phyloP scores from a whole-genome alignment of 2,329 filamentous ascomycete genomes.

The Talaromyces sp. region DNA sequence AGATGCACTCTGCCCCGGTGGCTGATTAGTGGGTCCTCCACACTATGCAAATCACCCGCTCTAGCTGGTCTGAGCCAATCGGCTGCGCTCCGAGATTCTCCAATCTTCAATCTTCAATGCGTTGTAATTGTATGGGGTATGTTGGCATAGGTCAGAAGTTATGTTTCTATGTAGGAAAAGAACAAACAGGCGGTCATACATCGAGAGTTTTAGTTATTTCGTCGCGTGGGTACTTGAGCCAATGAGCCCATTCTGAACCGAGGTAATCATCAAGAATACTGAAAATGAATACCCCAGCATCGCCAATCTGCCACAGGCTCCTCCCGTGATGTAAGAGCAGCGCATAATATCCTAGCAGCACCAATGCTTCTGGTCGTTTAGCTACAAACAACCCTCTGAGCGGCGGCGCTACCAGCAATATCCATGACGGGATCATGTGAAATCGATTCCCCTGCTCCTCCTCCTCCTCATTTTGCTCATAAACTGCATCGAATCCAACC shows the following conservation, averaged over 20 bases:
- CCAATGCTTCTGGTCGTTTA: constrained; percentile 6
- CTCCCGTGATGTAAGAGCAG: constrained; percentile 6
- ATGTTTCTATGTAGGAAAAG: neutral
- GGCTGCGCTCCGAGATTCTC: neutral
- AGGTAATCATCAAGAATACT: constrained; percentile 6
- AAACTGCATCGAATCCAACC: constrained; percentile 10
- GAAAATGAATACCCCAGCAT: constrained; percentile 9
- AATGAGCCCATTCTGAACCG: neutral
- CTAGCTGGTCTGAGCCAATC: neutral
- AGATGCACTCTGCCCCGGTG: neutral
- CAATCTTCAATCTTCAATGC: too few species aligned
- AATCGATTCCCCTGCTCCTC: constrained; percentile 3
- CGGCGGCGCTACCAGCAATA: neutral
- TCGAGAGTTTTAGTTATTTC: neutral
- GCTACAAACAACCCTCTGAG: constrained; percentile 5
- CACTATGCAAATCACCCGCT: neutral
- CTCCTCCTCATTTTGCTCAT: neutral
- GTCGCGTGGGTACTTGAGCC: constrained; percentile 6
- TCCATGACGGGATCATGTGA: constrained; percentile 7
- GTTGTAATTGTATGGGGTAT: too few species aligned
- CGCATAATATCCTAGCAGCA: constrained; percentile 4
- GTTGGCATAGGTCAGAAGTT: too few species aligned
- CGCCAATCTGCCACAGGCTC: constrained; percentile 8
- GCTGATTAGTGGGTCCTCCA: neutral
- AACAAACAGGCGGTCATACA: neutral